Percentiles rank a stretch among this genome's conserved stretches.
Conservation (phyloP, 768 basidiomycete species). For the Mycena floridula region DNA sequence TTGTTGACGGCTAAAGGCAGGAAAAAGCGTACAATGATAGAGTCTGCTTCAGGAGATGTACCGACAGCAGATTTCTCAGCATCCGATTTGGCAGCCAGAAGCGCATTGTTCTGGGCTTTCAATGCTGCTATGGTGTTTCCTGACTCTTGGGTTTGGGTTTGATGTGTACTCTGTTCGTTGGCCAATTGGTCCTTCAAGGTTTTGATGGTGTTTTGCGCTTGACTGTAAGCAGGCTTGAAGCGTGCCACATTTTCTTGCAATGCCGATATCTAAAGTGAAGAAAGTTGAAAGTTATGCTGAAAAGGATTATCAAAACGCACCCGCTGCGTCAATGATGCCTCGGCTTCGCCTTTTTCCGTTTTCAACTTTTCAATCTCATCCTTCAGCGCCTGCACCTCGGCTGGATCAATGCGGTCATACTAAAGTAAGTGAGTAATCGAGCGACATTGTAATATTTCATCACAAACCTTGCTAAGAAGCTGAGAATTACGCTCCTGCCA, state of each 20-base stretch:
- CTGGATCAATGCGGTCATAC: slow-evolving; percentile 88
- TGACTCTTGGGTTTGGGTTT: slow-evolving; percentile 25
- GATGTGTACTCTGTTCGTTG: neutral
- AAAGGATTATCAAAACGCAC: slow-evolving; percentile 15
- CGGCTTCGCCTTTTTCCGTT: slow-evolving; percentile 23
- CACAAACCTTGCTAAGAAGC: slow-evolving; percentile 71
- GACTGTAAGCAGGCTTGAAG: slow-evolving; percentile 18
- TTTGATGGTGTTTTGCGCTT: slow-evolving; percentile 17
- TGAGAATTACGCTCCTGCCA: slow-evolving; percentile 86
- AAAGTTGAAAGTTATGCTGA: slow-evolving; percentile 4
- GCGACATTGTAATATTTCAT: neutral
- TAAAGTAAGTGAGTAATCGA: slow-evolving; percentile 22
- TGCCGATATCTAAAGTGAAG: slow-evolving; percentile 29
- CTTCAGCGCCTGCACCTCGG: slow-evolving; percentile 74
- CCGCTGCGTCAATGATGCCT: slow-evolving; percentile 20
- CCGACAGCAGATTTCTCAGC: slow-evolving; percentile 17
- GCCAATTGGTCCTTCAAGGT: slow-evolving; percentile 20
- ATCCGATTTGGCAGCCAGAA: slow-evolving; percentile 19
- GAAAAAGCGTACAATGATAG: slow-evolving; percentile 27
- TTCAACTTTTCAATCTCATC: slow-evolving; percentile 60
- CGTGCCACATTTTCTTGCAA: slow-evolving; percentile 38
- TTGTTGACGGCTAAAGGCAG: neutral
- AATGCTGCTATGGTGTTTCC: slow-evolving; percentile 31
- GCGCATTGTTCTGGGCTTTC: slow-evolving; percentile 27
- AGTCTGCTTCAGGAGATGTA: slow-evolving; percentile 25